Percentiles rank a stretch among this genome's conserved stretches.
Evolutionary conservation across 2,329 filamentous ascomycete species (phyloP).

Genomic region (Ilyonectria sp.): DNA sequence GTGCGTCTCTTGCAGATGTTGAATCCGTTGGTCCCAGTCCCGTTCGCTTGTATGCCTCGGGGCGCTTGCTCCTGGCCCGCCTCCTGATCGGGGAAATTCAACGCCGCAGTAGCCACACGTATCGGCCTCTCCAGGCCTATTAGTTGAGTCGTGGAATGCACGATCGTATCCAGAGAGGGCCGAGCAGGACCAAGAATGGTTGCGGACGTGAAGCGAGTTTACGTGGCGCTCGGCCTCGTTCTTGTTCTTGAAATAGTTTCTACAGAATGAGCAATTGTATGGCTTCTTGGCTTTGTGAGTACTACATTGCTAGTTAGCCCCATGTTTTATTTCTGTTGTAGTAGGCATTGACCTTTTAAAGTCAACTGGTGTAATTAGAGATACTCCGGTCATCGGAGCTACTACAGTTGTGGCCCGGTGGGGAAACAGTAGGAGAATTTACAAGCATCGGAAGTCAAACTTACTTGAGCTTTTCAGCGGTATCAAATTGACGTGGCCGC

Average conservation of each 20-base stretch:
- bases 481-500: constrained; percentile 96
- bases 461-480: constrained; percentile 86
- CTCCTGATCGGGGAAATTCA: constrained; percentile 78
- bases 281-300: constrained; percentile 95
- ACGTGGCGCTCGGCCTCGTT: constrained; percentile 97
- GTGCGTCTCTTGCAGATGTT: constrained; percentile 91
- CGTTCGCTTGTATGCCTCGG: constrained; percentile 76
- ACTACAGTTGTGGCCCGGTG: no score
- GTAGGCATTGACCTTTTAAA: neutral
- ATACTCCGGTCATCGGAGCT: no score
- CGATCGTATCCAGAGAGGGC: constrained; percentile 83
- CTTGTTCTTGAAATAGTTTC: constrained; percentile 98
- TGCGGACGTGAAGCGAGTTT: constrained; percentile 92
- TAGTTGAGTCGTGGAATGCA: constrained; percentile 88
- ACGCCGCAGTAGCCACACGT: constrained; percentile 96
- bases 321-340: neutral
- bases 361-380: neutral
- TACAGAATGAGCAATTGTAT: constrained; percentile 92
- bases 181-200: constrained; percentile 97
- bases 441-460: constrained; percentile 45
- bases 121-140: constrained; percentile 77
- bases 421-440: neutral
- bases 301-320: constrained; percentile 63
- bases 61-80: constrained; percentile 53
- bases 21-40: constrained; percentile 89